Evolutionary conservation across 352 stramenopile species (phyloP), one percentile per base, ranked within the genome.

Genomic region (Globisporangium canariense): DNA sequence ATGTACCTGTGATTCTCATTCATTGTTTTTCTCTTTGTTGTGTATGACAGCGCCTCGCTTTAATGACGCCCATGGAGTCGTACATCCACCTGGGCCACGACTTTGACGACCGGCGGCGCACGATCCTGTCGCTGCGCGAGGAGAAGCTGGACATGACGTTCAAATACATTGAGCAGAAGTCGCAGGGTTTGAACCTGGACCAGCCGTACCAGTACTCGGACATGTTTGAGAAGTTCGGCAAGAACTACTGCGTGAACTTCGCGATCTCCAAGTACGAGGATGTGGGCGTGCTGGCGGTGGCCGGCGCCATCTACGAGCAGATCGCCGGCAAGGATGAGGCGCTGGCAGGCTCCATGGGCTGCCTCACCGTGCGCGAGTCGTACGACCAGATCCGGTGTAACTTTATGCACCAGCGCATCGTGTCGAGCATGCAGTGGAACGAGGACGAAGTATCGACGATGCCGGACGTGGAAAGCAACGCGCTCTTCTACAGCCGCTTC

Each of bases 31-130:
- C 22, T 67, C 16, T 54, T 7, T 66, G 3, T 9, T 49, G 18
- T 50, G 20, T 41, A 46, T 22, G 10, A 10, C 9, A 86, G 77
- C 80, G 81, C 45, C 82, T 90, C 68, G 83, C 83, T 16, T 49
- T 93, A n/a, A 90, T 90, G 81, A 93, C 83, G 0, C 81, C 81
- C 1, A 90, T 93, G 62, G 83, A 90, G 64, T 83, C 79, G 58
- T 91, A 86, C 60, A 89, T 93, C 62, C 83, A 77, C 28, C 65
- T 90, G 0, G 77, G 77, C 4, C 75, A 67, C 10, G 78, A 90
- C 53, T 88, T 90, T 30, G 67, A 88, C 36, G 78, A 93, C 59
- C 70, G 83, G 41, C 74, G 81, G 57, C 74, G 76, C 62, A 85
- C 71, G 0, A 86, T 93, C 28, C 49, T 90, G 28, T 67, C 70